Percentiles rank a stretch among this genome's conserved stretches.
phyloP scores from a whole-genome alignment of 2,329 filamentous ascomycete genomes.

The Trichoderma koningiopsis region DNA sequence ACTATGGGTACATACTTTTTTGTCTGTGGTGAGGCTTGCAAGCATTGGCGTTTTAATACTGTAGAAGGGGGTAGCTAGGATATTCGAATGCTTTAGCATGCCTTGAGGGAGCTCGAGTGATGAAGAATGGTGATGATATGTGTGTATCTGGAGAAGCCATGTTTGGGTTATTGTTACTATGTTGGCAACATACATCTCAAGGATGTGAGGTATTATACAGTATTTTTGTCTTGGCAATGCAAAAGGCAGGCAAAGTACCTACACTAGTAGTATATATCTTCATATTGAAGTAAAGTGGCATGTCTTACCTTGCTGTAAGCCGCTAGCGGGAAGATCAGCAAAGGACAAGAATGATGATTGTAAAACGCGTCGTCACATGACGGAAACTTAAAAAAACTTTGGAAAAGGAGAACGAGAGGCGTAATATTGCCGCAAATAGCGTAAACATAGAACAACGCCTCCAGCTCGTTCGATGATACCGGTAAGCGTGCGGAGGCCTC shows the following conservation, averaged over 20 bases:
- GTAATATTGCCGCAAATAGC: not conserved
- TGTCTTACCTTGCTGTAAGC: not conserved
- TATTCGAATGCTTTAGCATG: not conserved
- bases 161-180: not conserved
- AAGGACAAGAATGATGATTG: not conserved
- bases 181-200: not conserved
- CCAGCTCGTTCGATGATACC: not conserved
- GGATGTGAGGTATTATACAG: not conserved
- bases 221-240: not conserved
- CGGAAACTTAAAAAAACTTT: not conserved
- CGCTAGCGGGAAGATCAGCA: not conserved
- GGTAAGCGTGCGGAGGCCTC: not conserved
- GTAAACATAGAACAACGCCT: not conserved
- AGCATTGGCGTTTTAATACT: conserved; percentile 21
- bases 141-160: not conserved
- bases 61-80: conserved; percentile 16
- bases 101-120: not conserved
- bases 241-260: not conserved
- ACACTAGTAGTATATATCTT: not conserved
- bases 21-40: conserved; percentile 4
- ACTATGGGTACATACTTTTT: not conserved
- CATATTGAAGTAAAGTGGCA: not conserved
- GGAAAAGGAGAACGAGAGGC: not conserved
- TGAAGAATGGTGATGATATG: not conserved
- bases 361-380: not conserved